phyloP scores from a whole-genome alignment of 2,329 filamentous ascomycete species.

The Arthrobotrys sphaeroides region DNA sequence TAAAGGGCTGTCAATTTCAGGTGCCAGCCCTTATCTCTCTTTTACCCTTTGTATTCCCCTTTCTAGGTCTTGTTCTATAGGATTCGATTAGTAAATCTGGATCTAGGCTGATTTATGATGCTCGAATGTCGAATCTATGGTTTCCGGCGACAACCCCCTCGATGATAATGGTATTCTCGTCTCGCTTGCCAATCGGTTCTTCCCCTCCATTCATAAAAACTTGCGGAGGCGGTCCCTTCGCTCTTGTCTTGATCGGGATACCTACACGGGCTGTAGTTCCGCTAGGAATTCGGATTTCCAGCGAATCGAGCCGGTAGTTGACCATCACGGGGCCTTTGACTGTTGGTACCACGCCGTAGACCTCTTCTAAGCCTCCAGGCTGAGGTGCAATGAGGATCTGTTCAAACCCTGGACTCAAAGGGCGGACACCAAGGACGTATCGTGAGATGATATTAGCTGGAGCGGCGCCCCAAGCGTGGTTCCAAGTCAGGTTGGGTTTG shows the following conservation, averaged over 20 bases:
- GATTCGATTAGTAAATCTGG: too few species aligned
- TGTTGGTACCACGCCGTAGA: background rate
- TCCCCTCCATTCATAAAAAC: background rate
- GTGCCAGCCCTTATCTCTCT: too few species aligned
- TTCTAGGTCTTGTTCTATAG: too few species aligned
- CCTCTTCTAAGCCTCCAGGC: background rate
- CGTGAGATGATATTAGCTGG: slow-evolving; percentile 29
- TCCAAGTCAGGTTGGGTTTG: slow-evolving; percentile 25
- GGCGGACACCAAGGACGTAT: slow-evolving; percentile 17
- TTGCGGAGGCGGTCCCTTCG: background rate
- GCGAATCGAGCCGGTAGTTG: background rate
- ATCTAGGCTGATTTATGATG: too few species aligned
- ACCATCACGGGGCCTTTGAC: background rate
- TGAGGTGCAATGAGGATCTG: slow-evolving; percentile 23
- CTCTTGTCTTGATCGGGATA: background rate
- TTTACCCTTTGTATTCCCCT: too few species aligned
- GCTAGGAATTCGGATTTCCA: background rate
- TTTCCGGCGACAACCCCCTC: background rate
- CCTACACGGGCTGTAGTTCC: slow-evolving; percentile 10
- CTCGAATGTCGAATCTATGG: background rate
- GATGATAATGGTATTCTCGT: background rate
- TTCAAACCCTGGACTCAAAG: slow-evolving; percentile 11
- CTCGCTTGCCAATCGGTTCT: background rate
- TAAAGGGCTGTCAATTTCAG: too few species aligned
- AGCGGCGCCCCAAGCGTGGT: slow-evolving; percentile 24